Conservation (phyloP, 257 asterid genomes). For the Penstemon davidsonii region DNA sequence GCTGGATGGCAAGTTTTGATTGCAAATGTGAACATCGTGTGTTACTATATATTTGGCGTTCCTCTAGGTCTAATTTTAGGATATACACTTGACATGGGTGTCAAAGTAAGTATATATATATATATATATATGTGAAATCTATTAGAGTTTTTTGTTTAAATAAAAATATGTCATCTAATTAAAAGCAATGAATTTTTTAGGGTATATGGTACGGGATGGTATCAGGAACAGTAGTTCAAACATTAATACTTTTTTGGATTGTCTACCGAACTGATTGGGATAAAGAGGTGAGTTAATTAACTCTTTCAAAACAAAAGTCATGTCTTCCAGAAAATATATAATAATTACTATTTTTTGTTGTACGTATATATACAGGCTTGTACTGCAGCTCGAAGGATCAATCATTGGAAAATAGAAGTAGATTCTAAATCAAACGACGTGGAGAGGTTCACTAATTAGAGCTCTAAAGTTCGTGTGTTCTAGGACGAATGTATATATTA, state of each 20-base stretch:
- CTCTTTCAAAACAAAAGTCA: too few relatives aligned
- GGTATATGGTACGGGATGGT: slow-evolving; percentile 57
- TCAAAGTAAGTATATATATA: slow-evolving; percentile 40
- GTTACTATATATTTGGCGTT: slow-evolving; percentile 47
- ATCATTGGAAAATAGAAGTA: slow-evolving; percentile 12
- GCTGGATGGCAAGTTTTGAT: slow-evolving; percentile 57
- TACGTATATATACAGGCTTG: slow-evolving; percentile 35
- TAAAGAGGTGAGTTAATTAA: slow-evolving; percentile 37
- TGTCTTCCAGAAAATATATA: neutral
- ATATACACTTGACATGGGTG: slow-evolving; percentile 34
- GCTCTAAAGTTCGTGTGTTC: too few relatives aligned
- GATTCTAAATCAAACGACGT: too few relatives aligned
- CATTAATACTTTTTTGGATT: slow-evolving; percentile 35
- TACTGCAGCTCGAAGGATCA: slow-evolving; percentile 39
- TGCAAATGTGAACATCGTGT: slow-evolving; percentile 48
- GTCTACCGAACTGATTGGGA: slow-evolving; percentile 46
- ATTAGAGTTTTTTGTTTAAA: too few relatives aligned
- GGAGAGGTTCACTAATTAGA: too few relatives aligned
- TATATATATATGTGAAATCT: too few relatives aligned
- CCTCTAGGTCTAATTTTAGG: slow-evolving; percentile 45
- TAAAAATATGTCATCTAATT: too few relatives aligned
- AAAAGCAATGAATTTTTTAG: slow-evolving; percentile 25
- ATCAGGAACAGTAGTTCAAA: slow-evolving; percentile 38
- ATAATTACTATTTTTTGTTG: neutral
- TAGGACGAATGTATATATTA: too few relatives aligned